Base-by-base conservation (phyloP, 345 rosid genomes). In the Luvunga scandens region DNA sequence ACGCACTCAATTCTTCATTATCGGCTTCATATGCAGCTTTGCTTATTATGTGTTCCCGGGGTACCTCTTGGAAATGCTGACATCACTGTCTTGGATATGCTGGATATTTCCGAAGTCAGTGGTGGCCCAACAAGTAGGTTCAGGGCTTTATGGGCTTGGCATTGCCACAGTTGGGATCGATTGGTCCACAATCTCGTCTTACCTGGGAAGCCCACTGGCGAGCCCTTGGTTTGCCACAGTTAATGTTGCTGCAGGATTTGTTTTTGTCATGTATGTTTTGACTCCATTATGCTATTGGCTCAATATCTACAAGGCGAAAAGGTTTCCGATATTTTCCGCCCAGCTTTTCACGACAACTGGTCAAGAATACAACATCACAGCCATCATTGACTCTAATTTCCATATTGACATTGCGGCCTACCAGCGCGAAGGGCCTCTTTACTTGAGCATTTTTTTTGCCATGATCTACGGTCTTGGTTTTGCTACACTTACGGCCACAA, bases 171-270 rank as follows among this genome's bases (percentile, higher is more conserved):
- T 96, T 4, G 99, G 98, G 9, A 68, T 96, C 9, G 98, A 96
- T 78, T 94, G 98, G 98, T 91, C 99, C 82, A 89, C 98, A 56
- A 96, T 91, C 79, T 96, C 98, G 2, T 84, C 99, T 53, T 94
- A 94, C 86, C 94, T 96, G 7, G 99, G 98, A 63, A 96, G 99
- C 86, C 99, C 98, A 48, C 92, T 96, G 7, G 99, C 99, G 34
- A 96, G 99, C 87, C 99, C 99, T 55, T 96, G 99, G 98, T 96
- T 94, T 66, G 99, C 99, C 73, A 94, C 99, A 0, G 98, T 98
- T 34, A 96, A 96, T 61, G 97, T 96, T 4, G 99, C 95, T 4
- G 92, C 74, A 2, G 99, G 99, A 28, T 94, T 84, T 60, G 77
- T 91, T 7, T 16, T 91, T 2, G 78, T 91, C 56, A 90, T 94